Conservation (phyloP, 1,284 basidiomycete species). For the Moesziomyces sp. region DNA sequence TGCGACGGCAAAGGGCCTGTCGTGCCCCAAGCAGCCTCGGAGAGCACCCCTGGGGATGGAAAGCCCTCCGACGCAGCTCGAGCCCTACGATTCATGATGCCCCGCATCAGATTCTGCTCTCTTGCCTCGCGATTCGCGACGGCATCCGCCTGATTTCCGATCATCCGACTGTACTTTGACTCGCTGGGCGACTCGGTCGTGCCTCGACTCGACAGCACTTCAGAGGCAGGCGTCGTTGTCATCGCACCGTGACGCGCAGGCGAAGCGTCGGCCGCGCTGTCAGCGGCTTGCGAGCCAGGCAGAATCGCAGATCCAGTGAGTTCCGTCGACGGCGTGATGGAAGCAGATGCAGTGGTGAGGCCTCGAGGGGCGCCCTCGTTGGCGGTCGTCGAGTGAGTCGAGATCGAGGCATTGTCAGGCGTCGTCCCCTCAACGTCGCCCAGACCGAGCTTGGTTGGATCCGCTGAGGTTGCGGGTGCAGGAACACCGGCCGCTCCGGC, state of each 20-base stretch:
- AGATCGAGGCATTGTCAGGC: constrained; percentile 33
- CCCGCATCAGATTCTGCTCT: constrained; percentile 36
- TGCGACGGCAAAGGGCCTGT: constrained; percentile 3
- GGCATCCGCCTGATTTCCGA: constrained; percentile 24
- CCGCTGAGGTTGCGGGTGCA: constrained; percentile 9
- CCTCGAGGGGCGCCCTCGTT: constrained; percentile 24
- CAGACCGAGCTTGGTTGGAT: constrained; percentile 10
- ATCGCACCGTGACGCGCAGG: constrained; percentile 14
- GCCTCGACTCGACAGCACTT: constrained; percentile 7
- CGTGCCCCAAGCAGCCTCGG: constrained; percentile 18
- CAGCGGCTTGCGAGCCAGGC: constrained; percentile 2
- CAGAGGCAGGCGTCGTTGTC: background rate
- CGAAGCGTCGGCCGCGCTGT: constrained; percentile 7
- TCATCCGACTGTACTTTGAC: constrained; percentile 32
- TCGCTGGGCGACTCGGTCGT: constrained; percentile 43
- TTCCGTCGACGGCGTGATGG: constrained; percentile 26
- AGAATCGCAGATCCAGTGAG: constrained; percentile 11
- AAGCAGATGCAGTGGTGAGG: constrained; percentile 10
- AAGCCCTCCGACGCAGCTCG: constrained; percentile 46
- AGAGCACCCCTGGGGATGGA: constrained; percentile 11
- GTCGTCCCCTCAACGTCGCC: constrained; percentile 11
- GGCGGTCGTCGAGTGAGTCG: constrained; percentile 37
- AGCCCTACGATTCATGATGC: constrained; percentile 30
- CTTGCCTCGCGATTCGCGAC: constrained; percentile 21
- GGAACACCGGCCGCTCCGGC: constrained; percentile 10